A percentile compares a stretch with the other conserved stretches of the same genome.
Conservation (phyloP, 129 eudicot genomes). For the Helianthus tuberosus region DNA sequence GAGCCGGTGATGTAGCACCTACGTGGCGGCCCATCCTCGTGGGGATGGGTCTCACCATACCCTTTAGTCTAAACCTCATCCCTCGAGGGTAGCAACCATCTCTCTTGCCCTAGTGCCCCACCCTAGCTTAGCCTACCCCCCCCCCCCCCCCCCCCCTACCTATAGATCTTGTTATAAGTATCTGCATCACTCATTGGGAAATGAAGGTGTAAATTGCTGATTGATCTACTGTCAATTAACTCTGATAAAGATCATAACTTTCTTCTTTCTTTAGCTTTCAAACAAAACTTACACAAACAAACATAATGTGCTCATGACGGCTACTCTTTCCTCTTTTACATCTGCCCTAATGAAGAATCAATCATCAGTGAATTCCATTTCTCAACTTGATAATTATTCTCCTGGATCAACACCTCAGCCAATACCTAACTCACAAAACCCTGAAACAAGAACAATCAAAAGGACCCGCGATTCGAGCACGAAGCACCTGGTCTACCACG, state of each 20-base stretch:
- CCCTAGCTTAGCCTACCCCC: neutral
- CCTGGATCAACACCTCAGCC: constrained; percentile 12
- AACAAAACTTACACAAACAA: neutral
- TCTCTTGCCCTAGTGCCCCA: constrained; percentile 3
- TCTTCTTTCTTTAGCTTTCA: constrained; percentile 21
- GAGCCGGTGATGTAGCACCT: too few species aligned
- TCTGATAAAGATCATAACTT: constrained; percentile 1
- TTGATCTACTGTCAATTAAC: neutral
- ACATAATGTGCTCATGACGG: constrained; percentile 15
- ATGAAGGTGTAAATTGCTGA: constrained; percentile 12
- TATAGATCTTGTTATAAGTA: constrained; percentile 23
- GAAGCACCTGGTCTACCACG: constrained; percentile 71
- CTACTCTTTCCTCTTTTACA: constrained; percentile 21
- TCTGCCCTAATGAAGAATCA: constrained; percentile 20
- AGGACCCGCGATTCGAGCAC: constrained; percentile 31
- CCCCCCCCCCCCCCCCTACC: constrained; percentile 5
- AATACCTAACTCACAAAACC: constrained; percentile 13
- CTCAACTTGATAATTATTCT: constrained; percentile 13
- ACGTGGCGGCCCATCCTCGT: too few species aligned
- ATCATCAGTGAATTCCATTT: constrained; percentile 8
- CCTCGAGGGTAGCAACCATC: constrained; percentile 9
- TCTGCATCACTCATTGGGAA: constrained; percentile 25
- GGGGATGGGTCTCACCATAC: too few species aligned
- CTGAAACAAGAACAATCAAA: constrained; percentile 26
- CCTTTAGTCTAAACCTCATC: constrained; percentile 1